Percentiles rank a stretch among this genome's conserved stretches.
Conservation (phyloP, 73 alveolate species). For the Paramecium sonneborni region DNA sequence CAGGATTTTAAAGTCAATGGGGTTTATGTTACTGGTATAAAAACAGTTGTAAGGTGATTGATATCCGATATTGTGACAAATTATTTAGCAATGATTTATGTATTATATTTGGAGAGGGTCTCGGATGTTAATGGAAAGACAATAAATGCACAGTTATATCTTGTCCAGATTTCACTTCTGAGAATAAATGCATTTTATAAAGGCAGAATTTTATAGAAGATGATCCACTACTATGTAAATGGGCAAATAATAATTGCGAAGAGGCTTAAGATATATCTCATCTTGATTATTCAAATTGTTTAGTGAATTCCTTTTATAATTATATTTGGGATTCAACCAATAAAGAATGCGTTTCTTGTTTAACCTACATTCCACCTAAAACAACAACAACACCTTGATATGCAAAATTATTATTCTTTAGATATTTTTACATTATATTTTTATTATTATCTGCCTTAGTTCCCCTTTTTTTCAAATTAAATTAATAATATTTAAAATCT, state of each 20-base stretch:
- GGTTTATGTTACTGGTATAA: background rate
- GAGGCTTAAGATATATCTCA: background rate
- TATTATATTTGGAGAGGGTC: background rate
- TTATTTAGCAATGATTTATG: background rate
- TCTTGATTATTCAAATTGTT: background rate
- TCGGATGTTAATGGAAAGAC: conserved; percentile 13
- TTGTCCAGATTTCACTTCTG: background rate
- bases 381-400: background rate
- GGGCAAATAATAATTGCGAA: background rate
- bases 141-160: background rate
- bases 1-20: conserved; percentile 12
- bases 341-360: background rate
- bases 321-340: background rate
- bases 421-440: no score
- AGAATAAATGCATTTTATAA: background rate
- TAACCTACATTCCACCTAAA: background rate
- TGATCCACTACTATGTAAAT: background rate
- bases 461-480: no score
- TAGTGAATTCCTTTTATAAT: background rate
- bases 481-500: no score
- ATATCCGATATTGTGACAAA: background rate
- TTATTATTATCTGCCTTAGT: no score
- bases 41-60: background rate
- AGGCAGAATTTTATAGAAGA: background rate
- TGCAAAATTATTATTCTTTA: background rate